Evolutionary conservation across 2,329 filamentous ascomycete genomes (phyloP), one percentile per base, ranked within the genome.

Genomic region (Purpureocillium lavendulum): DNA sequence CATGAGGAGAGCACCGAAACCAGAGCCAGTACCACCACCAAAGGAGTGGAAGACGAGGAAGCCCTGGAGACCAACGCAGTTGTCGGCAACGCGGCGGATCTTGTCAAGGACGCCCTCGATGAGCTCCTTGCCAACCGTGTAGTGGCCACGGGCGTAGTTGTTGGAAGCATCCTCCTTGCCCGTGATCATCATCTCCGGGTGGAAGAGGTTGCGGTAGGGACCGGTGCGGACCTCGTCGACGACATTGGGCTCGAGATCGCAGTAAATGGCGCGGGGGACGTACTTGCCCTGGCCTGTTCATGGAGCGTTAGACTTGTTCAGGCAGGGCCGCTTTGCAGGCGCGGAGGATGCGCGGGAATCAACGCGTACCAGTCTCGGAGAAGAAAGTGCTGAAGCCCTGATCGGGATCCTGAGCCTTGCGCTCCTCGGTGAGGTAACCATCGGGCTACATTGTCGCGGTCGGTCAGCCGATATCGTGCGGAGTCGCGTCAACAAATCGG

Each of bases 21-120:
- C 92, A 56, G 92, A 98, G 59, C 92, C 92, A 56, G 92, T 98
- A 75, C 92, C 92, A 70, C 92, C 92, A 71, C 92, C 92, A 65
- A 98, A 97, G 44, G 90, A 97, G 83, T 98, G 92, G 85, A 97
- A 97, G 62, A 98, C 89, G 52, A 97, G 79, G 84, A 98, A 98
- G 61, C 92, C 92, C 69, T 98, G 92, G 43, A 98, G 88, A 71
- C 89, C 90, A 55, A 86, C 84, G 70, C 92, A 98, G 80, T 92
- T 94, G 69, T 98, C 89, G 68, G 92, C 90, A 55, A 97, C 89
- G 56, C 87, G 87, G 67, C 92, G 87, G 53, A 98, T 85, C 80
- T 94, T 94, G 78, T 98, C 92, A 54, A 97, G 75, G 47, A 97
- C 92, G 66, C 89, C 83, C 67, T 98, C 92, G 57, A 97, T 96